These are phyloP conservation scores for Ochromonas danica DNA, from an alignment of 108 stramenopile species.

Conservation along the genomic window DNA sequence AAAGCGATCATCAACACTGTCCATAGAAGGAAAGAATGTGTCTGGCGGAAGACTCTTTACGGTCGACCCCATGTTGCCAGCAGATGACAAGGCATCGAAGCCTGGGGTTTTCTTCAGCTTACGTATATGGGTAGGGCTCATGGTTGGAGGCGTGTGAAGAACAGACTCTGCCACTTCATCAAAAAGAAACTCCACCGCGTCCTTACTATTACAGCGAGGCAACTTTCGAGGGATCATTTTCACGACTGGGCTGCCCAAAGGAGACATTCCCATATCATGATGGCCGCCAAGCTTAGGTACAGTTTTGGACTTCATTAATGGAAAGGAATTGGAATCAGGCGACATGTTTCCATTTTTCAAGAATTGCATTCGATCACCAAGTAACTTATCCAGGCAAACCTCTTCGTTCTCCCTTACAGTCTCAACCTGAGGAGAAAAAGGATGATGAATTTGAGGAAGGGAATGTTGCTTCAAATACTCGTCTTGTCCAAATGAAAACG, in stretches of 20 bases:
- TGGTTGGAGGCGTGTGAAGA: too few species aligned
- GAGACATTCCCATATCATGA: neutral
- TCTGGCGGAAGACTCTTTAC: too few species aligned
- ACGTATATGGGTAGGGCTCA: too few species aligned
- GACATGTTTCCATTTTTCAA: neutral
- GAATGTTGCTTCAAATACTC: neutral
- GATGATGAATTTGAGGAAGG: neutral
- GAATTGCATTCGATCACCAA: neutral
- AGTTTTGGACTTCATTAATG: neutral
- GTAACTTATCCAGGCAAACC: neutral
- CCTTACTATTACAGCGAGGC: too few species aligned
- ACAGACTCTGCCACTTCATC: too few species aligned
- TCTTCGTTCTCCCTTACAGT: neutral
- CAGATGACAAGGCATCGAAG: too few species aligned
- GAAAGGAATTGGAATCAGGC: neutral
- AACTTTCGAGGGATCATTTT: neutral
- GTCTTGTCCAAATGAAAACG: too few species aligned
- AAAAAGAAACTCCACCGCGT: too few species aligned
- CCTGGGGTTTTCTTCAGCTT: too few species aligned
- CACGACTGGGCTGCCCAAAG: neutral
- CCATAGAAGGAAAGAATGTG: too few species aligned
- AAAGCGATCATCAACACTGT: too few species aligned
- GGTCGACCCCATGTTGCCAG: too few species aligned
- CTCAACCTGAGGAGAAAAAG: neutral
- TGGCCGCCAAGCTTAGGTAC: neutral